phyloP scores from a whole-genome alignment of 352 stramenopile genomes.

The Phytophthora rubi region DNA sequence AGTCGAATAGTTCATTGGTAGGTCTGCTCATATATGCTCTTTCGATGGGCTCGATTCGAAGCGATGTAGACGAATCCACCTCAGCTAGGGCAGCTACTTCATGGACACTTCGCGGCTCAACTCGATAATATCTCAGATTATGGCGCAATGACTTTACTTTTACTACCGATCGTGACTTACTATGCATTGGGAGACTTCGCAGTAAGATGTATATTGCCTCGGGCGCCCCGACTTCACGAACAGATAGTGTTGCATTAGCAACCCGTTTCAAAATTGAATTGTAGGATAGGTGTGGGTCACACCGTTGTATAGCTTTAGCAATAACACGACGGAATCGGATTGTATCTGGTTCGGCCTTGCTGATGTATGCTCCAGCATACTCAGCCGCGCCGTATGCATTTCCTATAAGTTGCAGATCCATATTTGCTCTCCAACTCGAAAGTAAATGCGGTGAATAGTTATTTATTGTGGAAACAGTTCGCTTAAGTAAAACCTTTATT shows the following conservation, averaged over 20 bases:
- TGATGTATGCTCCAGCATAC: constrained; percentile 36
- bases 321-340: constrained; percentile 11
- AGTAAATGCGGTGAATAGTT: constrained; percentile 5
- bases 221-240: neutral
- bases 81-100: neutral
- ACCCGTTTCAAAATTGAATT: constrained; percentile 6
- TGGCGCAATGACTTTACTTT: neutral
- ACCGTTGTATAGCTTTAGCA: constrained; percentile 9
- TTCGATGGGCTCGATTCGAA: too few species aligned
- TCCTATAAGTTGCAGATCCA: constrained; percentile 32
- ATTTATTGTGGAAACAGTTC: constrained; percentile 6
- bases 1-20: too few species aligned
- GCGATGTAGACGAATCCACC: too few species aligned
- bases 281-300: neutral
- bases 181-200: neutral
- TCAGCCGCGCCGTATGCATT: constrained; percentile 34
- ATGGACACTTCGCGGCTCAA: neutral
- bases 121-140: constrained; percentile 4
- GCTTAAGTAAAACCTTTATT: neutral
- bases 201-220: constrained; percentile 8
- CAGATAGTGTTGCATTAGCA: constrained; percentile 1
- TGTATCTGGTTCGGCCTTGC: constrained; percentile 27
- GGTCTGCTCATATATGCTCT: too few species aligned
- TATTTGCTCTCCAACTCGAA: constrained; percentile 25
- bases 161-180: neutral